phyloP scores from a whole-genome alignment of 129 eudicot genomes.

The Erigeron canadensis region DNA sequence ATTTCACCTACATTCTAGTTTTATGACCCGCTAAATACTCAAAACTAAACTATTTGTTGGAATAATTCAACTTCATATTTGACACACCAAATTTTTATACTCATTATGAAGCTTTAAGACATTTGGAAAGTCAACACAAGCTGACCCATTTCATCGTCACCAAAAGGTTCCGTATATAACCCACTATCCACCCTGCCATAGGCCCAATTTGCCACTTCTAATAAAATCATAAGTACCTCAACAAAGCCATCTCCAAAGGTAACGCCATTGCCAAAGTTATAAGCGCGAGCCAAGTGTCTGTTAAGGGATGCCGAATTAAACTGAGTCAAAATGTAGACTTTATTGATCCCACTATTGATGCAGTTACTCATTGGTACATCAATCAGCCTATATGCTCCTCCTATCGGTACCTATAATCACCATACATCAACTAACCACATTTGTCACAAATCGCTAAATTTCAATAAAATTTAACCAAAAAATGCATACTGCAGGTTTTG shows the following conservation, averaged over 20 bases:
- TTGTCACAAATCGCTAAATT: slow-evolving; percentile 9
- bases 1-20: background rate
- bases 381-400: slow-evolving; percentile 90
- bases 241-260: slow-evolving; percentile 85
- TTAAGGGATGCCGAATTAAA: slow-evolving; percentile 93
- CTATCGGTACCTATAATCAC: slow-evolving; percentile 77
- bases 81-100: background rate
- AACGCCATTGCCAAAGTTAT: slow-evolving; percentile 69
- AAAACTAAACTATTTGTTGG: background rate
- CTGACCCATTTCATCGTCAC: background rate
- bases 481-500: slow-evolving; percentile 83
- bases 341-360: slow-evolving; percentile 89
- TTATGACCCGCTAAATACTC: background rate
- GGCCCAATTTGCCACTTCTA: background rate
- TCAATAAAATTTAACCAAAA: background rate
- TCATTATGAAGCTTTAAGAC: no score
- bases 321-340: slow-evolving; percentile 91
- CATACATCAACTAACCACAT: slow-evolving; percentile 25
- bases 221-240: slow-evolving; percentile 50
- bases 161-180: background rate
- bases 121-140: background rate
- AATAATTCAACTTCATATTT: background rate
- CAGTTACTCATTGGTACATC: slow-evolving; percentile 99
- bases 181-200: background rate
- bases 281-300: slow-evolving; percentile 85